phyloP scores from a whole-genome alignment of 768 basidiomycete species.

The Mycena pura region DNA sequence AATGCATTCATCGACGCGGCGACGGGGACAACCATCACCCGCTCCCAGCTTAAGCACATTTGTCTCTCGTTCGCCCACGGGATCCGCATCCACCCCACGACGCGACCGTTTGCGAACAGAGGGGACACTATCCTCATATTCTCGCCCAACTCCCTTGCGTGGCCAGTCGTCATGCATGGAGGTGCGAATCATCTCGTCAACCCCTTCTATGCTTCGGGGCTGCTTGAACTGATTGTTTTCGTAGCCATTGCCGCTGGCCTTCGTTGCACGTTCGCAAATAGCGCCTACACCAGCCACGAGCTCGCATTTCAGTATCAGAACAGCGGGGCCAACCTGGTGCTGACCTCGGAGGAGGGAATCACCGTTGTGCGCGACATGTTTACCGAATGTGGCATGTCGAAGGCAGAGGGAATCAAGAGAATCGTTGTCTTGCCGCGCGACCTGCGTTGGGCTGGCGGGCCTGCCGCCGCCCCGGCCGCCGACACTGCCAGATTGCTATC shows the following conservation, averaged over 20 bases:
- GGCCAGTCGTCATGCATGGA: conserved; percentile 53
- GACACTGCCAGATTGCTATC: conserved; percentile 7
- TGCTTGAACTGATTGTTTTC: background rate
- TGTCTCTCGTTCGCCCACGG: conserved; percentile 32
- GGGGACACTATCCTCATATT: conserved; percentile 60
- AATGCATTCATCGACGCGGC: conserved; percentile 31
- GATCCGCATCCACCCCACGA: conserved; percentile 30
- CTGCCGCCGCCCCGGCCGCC: background rate
- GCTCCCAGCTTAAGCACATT: conserved; percentile 25
- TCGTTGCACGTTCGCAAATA: conserved; percentile 61
- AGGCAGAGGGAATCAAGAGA: conserved; percentile 22
- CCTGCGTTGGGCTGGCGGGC: conserved; percentile 21
- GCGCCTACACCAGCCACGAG: conserved; percentile 58
- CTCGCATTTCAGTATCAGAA: conserved; percentile 64
- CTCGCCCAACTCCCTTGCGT: conserved; percentile 61
- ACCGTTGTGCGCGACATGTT: conserved; percentile 30
- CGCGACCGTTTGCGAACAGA: conserved; percentile 32
- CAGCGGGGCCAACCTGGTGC: conserved; percentile 52
- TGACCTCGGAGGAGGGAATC: conserved; percentile 52
- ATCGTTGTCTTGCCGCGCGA: conserved; percentile 15
- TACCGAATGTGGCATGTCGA: conserved; percentile 10
- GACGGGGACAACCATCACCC: conserved; percentile 26
- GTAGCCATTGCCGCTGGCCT: conserved; percentile 57
- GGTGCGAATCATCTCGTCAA: conserved; percentile 10
- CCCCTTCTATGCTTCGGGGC: background rate